Conservation (phyloP, 2,329 filamentous ascomycete species). For the Sarocladium kiliense region DNA sequence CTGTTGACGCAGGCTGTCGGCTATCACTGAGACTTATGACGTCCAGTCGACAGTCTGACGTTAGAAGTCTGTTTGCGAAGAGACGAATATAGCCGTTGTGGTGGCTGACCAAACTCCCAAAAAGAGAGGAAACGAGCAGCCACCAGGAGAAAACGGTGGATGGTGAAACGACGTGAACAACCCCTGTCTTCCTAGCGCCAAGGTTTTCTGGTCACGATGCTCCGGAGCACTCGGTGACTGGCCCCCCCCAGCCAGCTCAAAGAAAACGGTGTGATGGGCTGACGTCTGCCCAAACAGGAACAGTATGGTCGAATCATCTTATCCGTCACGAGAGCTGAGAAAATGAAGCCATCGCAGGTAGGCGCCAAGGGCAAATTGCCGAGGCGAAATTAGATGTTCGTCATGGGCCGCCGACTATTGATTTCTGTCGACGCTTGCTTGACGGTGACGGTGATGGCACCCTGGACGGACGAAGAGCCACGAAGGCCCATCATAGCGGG, state of each 20-base stretch:
- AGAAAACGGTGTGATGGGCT: neutral
- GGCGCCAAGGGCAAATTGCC: conserved; percentile 1
- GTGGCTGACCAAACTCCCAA: neutral
- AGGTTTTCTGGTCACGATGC: neutral
- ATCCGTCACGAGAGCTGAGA: neutral
- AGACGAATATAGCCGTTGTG: neutral
- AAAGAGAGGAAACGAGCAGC: neutral
- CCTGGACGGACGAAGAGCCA: neutral
- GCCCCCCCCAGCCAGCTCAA: neutral
- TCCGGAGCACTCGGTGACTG: neutral
- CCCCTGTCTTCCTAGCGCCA: neutral
- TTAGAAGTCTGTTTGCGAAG: neutral
- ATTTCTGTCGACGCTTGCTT: neutral
- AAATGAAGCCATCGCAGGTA: neutral
- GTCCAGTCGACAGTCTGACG: neutral
- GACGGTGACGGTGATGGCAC: conserved; percentile 4
- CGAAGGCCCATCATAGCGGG: neutral
- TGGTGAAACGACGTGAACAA: neutral
- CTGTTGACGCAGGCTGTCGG: neutral
- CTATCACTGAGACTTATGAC: neutral
- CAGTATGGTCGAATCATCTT: neutral
- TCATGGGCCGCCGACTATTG: conserved; percentile 1
- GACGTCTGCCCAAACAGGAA: neutral
- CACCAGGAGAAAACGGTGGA: neutral
- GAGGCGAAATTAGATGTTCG: conserved; percentile 1